Evolutionary conservation across 2,329 filamentous ascomycete genomes (phyloP), one percentile per base, ranked within the genome.

Genomic region (Emergomyces africanus): DNA sequence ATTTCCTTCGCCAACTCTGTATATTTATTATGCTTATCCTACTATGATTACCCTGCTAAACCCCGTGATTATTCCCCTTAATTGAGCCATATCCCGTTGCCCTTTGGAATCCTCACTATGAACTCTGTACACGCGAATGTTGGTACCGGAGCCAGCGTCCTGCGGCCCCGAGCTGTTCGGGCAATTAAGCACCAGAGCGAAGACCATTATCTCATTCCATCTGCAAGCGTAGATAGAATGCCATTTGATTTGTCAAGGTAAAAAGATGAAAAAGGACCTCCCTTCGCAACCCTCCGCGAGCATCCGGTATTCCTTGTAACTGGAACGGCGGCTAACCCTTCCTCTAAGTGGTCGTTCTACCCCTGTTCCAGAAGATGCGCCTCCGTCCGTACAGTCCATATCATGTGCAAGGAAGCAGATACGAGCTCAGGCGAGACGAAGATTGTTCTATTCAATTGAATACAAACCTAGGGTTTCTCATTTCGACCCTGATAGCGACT

Each of bases 401-500:
- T 95, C 90, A 48, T 86, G 84, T 15, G 91, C 88, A 25, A 86
- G 91, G 65, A 91, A 90, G 70, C 87, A 92, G 67, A 84, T 87
- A 56, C 87, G 90, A 69, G 88, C 87, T 61, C 83, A 90, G 71
- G 87, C 90, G 66, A 85, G 87, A 64, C 86, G 86, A 60, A 87
- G 91, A 65, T 79, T 96, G 65, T 99, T 97, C 71, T 92, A 95
- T 25, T 94, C 89, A 25, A 90, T 95, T 70, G 89, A 96, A 68
- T 99, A 92, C 75, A 83, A 89, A 46, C 86, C 88, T 61, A 87
- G 94, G 60, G 86, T 97, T 25, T 97, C 92, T 20, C 92, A 99
- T 75, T 96, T 99, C 71, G 94, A 99, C 70, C 90, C 91, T 0
- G 81, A 83, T 55, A 95, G 89, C 73, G 90, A 96, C 68, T 91